Base-by-base conservation (phyloP, 768 basidiomycete species). In the Crepidotus variabilis region DNA sequence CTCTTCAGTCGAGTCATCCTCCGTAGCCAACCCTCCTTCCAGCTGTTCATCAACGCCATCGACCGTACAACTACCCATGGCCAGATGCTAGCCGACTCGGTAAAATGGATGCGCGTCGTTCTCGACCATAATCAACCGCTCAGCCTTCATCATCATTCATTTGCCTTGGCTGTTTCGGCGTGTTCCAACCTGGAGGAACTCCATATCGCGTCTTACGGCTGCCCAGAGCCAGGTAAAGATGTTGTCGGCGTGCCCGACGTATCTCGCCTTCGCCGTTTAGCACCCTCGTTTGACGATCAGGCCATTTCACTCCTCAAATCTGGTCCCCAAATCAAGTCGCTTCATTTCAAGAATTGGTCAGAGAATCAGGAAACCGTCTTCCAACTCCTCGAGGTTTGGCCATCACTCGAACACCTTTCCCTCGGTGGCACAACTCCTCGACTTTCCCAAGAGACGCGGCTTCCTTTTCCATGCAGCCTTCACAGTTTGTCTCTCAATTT, bases 311-410 rank as follows among this genome's bases (percentile, higher is more conserved):
- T 80, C 45, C 76, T 89, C 51, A 78, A 72, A 52, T 67, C 78
- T 9, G 85, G 82, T n/a, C 83, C 87, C 1, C 65, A 59, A 47
- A 80, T 83, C 59, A 72, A 77, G 28, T 69, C 75, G 5, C 74
- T 90, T 4, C 78, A 79, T 54, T 85, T 90, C 63, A 80, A 78
- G 65, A 90, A 90, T 65, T 89, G 86, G 86, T 84, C 88, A 10
- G 80, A 84, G 58, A 83, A 86, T 64, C 69, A 76, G 50, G 69
- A 80, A 39, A 72, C 79, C 14, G 71, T 89, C 51, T 71, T 76
- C 48, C 84, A 87, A 67, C 78, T 90, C 39, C 80, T 90, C 59
- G 77, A 80, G 51, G 71, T 85, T 54, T 89, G 84, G 81, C 78
- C 86, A 1, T 73, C 77, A 14, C 70, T 90, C 54, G 72, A 71